Percentiles rank a stretch among this genome's conserved stretches.
These are phyloP conservation scores for Mycena alexandri DNA, from an alignment of 768 basidiomycete genomes.

Conservation along the genomic window DNA sequence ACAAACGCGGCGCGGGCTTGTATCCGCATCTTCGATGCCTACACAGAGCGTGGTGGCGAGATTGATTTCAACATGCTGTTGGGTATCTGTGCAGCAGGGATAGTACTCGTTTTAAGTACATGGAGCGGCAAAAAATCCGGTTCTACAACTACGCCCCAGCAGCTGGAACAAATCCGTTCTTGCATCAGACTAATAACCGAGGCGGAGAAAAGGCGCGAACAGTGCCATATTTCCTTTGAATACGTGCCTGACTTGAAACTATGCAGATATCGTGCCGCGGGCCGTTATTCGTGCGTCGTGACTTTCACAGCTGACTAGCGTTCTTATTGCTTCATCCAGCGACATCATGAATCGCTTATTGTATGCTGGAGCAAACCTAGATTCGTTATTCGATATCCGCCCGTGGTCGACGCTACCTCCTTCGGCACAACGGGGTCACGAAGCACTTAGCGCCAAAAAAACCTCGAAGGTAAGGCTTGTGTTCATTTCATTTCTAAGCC, in stretches of 20 bases:
- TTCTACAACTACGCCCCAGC: constrained; percentile 48
- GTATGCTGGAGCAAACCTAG: constrained; percentile 13
- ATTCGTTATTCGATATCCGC: not conserved
- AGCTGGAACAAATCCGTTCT: constrained; percentile 58
- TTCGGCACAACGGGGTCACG: constrained; percentile 8
- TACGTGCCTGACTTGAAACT: not conserved
- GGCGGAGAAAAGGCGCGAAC: constrained; percentile 14
- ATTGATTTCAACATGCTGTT: constrained; percentile 33
- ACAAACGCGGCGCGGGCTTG: constrained; percentile 77
- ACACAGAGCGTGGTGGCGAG: constrained; percentile 24
- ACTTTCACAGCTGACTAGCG: not conserved
- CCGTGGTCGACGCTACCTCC: not conserved
- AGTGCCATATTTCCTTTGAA: not conserved
- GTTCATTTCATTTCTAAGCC: too few species aligned
- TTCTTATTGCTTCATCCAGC: not conserved
- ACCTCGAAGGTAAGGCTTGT: too few species aligned
- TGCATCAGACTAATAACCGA: constrained; percentile 48
- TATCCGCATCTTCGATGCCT: constrained; percentile 68
- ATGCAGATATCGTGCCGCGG: constrained; percentile 23
- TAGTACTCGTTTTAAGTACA: constrained; percentile 64
- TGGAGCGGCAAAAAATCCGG: constrained; percentile 57
- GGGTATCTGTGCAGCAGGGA: constrained; percentile 42
- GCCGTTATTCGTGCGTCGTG: constrained; percentile 26
- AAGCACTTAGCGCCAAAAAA: too few species aligned
- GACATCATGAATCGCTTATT: constrained; percentile 30